phyloP scores from a whole-genome alignment of 192 early-diverging fungal species.

The Coemansia sp. region DNA sequence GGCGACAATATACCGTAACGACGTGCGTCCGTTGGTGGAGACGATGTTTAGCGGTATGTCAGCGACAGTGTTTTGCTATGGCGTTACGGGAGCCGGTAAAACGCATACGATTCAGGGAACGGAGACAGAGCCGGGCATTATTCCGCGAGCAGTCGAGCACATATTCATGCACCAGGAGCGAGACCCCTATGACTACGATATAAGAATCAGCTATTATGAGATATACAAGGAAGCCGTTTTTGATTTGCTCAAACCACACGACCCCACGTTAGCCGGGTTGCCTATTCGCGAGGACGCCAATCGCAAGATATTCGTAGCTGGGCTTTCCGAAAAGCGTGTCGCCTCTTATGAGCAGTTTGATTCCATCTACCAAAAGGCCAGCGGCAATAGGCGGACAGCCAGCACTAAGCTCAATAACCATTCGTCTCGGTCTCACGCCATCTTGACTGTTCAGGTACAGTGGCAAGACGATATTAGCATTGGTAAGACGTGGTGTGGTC shows the following conservation, averaged over 20 bases:
- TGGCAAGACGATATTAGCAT: slow-evolving; percentile 37
- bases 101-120: slow-evolving; percentile 67
- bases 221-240: slow-evolving; percentile 70
- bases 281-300: slow-evolving; percentile 61
- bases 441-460: slow-evolving; percentile 59
- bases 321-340: slow-evolving; percentile 59
- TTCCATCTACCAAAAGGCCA: slow-evolving; percentile 43
- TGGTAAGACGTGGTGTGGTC: slow-evolving; percentile 47
- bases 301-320: slow-evolving; percentile 60
- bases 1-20: slow-evolving; percentile 54
- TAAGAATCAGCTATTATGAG: slow-evolving; percentile 65
- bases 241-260: slow-evolving; percentile 57
- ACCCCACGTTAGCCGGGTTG: slow-evolving; percentile 35
- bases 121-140: slow-evolving; percentile 60
- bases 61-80: slow-evolving; percentile 71
- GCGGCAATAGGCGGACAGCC: slow-evolving; percentile 62
- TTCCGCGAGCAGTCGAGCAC: slow-evolving; percentile 60
- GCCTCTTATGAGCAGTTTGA: slow-evolving; percentile 59
- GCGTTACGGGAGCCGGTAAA: slow-evolving; percentile 69
- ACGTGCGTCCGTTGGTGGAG: slow-evolving; percentile 62
- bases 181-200: slow-evolving; percentile 47
- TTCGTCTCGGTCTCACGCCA: slow-evolving; percentile 66
- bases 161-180: slow-evolving; percentile 57
- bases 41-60: slow-evolving; percentile 61
- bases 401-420: slow-evolving; percentile 67